These are phyloP conservation scores for Trichoderma gamsii DNA, from an alignment of 495 filamentous ascomycete species.

Conservation along the genomic window DNA sequence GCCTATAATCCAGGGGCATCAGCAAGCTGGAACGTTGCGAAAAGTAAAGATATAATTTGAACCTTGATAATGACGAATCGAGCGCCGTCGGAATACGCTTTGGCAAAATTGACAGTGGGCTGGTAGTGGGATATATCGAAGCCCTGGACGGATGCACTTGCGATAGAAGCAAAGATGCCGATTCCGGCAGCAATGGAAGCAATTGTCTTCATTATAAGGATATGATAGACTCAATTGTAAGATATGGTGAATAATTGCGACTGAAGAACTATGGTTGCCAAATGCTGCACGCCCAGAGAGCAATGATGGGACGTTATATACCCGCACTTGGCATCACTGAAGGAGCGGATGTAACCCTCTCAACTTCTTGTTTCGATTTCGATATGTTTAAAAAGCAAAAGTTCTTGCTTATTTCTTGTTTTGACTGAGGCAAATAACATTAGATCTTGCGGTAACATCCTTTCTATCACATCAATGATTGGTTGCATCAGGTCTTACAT, in stretches of 20 bases:
- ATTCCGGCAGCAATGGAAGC: not conserved
- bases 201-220: not conserved
- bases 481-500: not conserved
- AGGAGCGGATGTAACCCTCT: not conserved
- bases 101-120: slow-evolving; percentile 45
- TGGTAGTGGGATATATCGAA: slow-evolving; percentile 62
- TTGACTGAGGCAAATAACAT: not conserved
- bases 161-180: slow-evolving; percentile 14
- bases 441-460: not conserved
- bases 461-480: not conserved
- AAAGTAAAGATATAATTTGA: not conserved
- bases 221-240: not conserved
- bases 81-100: slow-evolving; percentile 47
- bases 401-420: not conserved
- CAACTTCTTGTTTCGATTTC: not conserved
- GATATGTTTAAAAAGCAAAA: not conserved
- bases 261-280: not conserved
- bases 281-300: not conserved
- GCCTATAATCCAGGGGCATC: slow-evolving; percentile 33
- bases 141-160: slow-evolving; percentile 46
- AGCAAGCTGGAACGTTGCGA: not conserved
- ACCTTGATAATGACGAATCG: slow-evolving; percentile 65
- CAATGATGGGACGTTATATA: not conserved
- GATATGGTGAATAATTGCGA: not conserved
- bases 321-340: not conserved